Evolutionary conservation across 2,329 filamentous ascomycete species (phyloP), one percentile per base, ranked within the genome.

Genomic region (Neobulgaria alba): DNA sequence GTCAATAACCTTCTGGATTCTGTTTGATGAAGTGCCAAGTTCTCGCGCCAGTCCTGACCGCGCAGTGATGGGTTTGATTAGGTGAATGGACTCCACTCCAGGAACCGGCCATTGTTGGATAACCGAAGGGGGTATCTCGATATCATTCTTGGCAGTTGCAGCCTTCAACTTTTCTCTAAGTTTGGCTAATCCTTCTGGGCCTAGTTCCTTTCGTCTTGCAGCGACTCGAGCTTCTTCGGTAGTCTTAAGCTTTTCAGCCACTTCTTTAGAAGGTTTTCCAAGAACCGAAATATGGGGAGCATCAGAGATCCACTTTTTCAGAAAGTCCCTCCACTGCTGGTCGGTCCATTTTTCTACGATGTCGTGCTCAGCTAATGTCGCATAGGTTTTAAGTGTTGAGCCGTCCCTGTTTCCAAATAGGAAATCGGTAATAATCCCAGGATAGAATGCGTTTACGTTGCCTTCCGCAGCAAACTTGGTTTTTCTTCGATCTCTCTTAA

Each of bases 381-480:
- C 67, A 26, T 89, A 62, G 17, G 80, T 71, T 34, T 66, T 71
- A 42, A 90, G 66, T 0, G 79, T 86, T 2, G 83, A 84, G 1
- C 92, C 93, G 59, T 95, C 82, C 21, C 87, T 76, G 37, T 79
- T 78, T 19, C 90, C 92, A 57, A 92, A 98, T 8, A 96, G 73
- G 59, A 93, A 95, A 58, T 96, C 89, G 10, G 82, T 83, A 55
- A 96, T 95, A 46, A 96, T 82, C 45, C 85, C 84, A 48, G 79
- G 82, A 0, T 86, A 81, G 61, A 90, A 95, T 49, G 88, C 86
- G 16, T 79, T 77, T 39, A 86, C 79, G 2, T 82, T 85, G 36
- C 77, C 80, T 62, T 98, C 92, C 0, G 86, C 85, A 32, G 82
- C 77, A 51, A 85, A 90, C 59, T 88, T 89, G 56, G 87, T 75